Percentiles rank a stretch among this genome's conserved stretches.
Evolutionary conservation across 1,284 basidiomycete species (phyloP).

Genomic region (Malassezia arunalokei): DNA sequence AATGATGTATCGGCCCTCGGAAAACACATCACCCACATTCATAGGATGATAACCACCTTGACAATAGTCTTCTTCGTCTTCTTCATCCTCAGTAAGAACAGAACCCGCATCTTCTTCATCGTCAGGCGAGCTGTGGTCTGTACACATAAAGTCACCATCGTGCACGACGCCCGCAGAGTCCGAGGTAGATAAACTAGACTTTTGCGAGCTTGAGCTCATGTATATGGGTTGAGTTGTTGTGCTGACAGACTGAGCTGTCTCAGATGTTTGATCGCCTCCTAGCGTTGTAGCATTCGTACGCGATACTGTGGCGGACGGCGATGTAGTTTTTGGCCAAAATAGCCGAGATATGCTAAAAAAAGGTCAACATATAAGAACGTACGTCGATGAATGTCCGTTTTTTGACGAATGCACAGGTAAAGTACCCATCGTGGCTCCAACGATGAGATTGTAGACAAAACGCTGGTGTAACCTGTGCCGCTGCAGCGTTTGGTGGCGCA

Average conservation of each 20-base stretch:
- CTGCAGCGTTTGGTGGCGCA: no score
- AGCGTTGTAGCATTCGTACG: slow-evolving; percentile 6
- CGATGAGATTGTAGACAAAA: no score
- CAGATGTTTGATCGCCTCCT: not conserved
- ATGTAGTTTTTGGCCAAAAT: slow-evolving; percentile 12
- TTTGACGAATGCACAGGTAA: not conserved
- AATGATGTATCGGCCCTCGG: slow-evolving; percentile 73
- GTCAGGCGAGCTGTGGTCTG: not conserved
- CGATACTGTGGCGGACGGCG: slow-evolving; percentile 10
- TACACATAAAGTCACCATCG: slow-evolving; percentile 6
- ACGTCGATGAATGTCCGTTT: not conserved
- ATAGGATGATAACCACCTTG: slow-evolving; percentile 76
- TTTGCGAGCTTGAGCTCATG: not conserved
- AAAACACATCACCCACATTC: slow-evolving; percentile 84
- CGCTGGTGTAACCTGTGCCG: no score
- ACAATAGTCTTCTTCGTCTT: slow-evolving; percentile 48
- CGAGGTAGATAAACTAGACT: not conserved
- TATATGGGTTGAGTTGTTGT: not conserved
- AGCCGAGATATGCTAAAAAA: slow-evolving; percentile 4
- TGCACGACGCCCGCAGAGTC: not conserved
- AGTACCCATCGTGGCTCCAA: no score
- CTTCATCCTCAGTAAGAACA: slow-evolving; percentile 48
- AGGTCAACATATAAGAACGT: not conserved
- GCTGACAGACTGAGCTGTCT: not conserved
- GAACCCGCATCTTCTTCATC: slow-evolving; percentile 18